Evolutionary conservation across 768 basidiomycete genomes (phyloP).

Genomic region (Trametes meyenii): DNA sequence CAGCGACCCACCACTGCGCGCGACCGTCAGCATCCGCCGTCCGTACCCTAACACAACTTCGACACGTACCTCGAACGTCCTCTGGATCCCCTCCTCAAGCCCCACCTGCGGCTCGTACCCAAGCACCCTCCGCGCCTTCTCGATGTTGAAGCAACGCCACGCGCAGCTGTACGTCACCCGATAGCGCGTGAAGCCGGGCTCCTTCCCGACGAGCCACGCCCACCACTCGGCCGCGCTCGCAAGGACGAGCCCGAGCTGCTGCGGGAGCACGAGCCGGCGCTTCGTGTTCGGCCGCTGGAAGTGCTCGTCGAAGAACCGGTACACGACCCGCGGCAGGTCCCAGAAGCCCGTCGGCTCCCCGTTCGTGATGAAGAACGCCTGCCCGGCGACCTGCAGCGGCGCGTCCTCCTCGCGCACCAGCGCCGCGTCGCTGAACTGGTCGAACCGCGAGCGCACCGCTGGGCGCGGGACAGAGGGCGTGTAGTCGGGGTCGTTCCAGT

Average conservation of each 20-base stretch:
- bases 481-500: slow-evolving; percentile 53
- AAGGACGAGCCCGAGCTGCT: slow-evolving; percentile 65
- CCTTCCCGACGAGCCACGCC: slow-evolving; percentile 72
- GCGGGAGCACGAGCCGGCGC: slow-evolving; percentile 54
- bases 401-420: slow-evolving; percentile 54
- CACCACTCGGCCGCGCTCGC: slow-evolving; percentile 76
- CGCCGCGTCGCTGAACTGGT: slow-evolving; percentile 67
- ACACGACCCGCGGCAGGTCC: slow-evolving; percentile 87
- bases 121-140: slow-evolving; percentile 86
- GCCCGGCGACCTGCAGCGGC: slow-evolving; percentile 84
- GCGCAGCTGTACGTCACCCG: slow-evolving; percentile 81
- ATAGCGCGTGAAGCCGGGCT: slow-evolving; percentile 84
- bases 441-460: slow-evolving; percentile 75
- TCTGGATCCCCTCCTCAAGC: slow-evolving; percentile 82
- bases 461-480: slow-evolving; percentile 49
- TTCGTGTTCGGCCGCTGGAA: slow-evolving; percentile 57
- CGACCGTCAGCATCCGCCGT: background rate
- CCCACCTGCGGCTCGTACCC: slow-evolving; percentile 94
- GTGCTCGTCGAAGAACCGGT: slow-evolving; percentile 54
- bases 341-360: slow-evolving; percentile 96
- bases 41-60: background rate
- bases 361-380: slow-evolving; percentile 96
- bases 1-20: slow-evolving; percentile 24
- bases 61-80: slow-evolving; percentile 70
- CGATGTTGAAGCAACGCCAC: slow-evolving; percentile 89